Evolutionary conservation across 768 basidiomycete species (phyloP).

Genomic region (Calocybe gangraenosa): DNA sequence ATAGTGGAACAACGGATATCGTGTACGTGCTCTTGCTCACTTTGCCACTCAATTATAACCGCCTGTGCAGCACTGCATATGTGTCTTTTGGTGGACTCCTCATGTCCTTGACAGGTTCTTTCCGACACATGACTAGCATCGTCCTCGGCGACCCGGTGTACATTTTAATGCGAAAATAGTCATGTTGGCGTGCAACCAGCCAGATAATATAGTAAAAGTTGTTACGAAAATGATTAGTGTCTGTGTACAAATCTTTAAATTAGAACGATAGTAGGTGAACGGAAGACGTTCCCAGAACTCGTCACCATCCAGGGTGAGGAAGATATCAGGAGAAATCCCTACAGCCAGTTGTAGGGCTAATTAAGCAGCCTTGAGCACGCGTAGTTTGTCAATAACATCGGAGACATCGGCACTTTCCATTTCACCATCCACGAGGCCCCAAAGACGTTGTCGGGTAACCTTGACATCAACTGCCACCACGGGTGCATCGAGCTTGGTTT

Average conservation of each 20-base stretch:
- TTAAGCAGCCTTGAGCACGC: slow-evolving; percentile 32
- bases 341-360: background rate
- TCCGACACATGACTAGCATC: slow-evolving; percentile 86
- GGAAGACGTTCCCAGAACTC: too few relatives aligned
- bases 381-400: slow-evolving; percentile 40
- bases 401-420: slow-evolving; percentile 32
- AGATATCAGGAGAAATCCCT: too few relatives aligned
- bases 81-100: slow-evolving; percentile 95
- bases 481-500: background rate
- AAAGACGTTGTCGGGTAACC: slow-evolving; percentile 35
- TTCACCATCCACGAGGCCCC: slow-evolving; percentile 30
- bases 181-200: background rate
- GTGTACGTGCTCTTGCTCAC: slow-evolving; percentile 54
- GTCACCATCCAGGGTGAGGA: too few relatives aligned
- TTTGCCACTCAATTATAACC: slow-evolving; percentile 4
- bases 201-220: slow-evolving; percentile 5
- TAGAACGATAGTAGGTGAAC: too few relatives aligned
- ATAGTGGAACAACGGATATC: slow-evolving; percentile 76
- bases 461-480: slow-evolving; percentile 33
- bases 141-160: slow-evolving; percentile 94
- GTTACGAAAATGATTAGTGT: too few relatives aligned
- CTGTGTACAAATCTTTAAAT: too few relatives aligned
- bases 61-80: slow-evolving; percentile 74
- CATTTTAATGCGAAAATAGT: slow-evolving; percentile 76
- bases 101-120: slow-evolving; percentile 90